Evolutionary conservation across 805 yeast genomes (phyloP).

Genomic region (Zygosaccharomyces gambellarensis): DNA sequence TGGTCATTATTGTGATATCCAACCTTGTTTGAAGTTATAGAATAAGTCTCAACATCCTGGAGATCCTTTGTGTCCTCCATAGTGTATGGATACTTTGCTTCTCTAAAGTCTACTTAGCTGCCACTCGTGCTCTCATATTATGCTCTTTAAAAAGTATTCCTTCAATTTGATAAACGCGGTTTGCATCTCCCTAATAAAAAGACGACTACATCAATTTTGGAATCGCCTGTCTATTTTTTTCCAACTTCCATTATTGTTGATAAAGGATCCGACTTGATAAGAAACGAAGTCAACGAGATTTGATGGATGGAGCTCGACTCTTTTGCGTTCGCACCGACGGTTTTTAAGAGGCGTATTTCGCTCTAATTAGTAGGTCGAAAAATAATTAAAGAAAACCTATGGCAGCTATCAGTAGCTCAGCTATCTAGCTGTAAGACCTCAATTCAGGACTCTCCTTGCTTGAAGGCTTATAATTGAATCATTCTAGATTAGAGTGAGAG

Average conservation of each 20-base stretch:
- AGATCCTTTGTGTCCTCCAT: neutral
- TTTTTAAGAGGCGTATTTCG: neutral
- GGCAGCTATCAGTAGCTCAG: neutral
- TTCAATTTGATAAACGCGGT: neutral
- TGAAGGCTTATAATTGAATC: neutral
- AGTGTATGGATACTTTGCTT: neutral
- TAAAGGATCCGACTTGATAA: too few relatives aligned
- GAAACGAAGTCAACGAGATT: too few relatives aligned
- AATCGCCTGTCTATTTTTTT: too few relatives aligned
- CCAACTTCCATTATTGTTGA: too few relatives aligned
- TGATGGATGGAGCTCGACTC: neutral
- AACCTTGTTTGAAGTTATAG: neutral
- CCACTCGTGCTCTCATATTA: neutral
- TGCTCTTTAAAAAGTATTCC: neutral
- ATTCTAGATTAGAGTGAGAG: neutral
- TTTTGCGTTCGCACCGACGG: neutral
- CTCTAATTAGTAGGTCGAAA: neutral
- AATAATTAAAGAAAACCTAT: neutral
- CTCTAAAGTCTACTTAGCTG: too few relatives aligned
- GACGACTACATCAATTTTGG: too few relatives aligned
- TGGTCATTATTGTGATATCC: slow-evolving; percentile 19
- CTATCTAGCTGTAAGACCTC: neutral
- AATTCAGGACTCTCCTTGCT: neutral
- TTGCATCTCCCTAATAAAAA: too few relatives aligned
- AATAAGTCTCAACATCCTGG: neutral